A percentile compares a stretch with the other conserved stretches of the same genome.
Conservation (phyloP, 2,329 filamentous ascomycete species). For the Venturia oleaginea region DNA sequence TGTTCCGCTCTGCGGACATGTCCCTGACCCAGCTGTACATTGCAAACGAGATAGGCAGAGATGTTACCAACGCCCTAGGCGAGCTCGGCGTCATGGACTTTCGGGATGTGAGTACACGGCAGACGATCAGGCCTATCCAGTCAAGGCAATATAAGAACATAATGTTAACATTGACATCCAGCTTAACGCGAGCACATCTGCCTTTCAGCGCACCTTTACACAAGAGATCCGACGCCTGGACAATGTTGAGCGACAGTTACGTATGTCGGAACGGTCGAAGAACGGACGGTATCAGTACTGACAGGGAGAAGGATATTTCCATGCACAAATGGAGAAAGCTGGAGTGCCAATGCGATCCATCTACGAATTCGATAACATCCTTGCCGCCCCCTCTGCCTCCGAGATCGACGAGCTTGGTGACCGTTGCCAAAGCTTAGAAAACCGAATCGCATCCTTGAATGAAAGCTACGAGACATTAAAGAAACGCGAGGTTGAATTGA, state of each 20-base stretch:
- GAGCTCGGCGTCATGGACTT: conserved; percentile 97
- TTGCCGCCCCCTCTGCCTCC: conserved; percentile 79
- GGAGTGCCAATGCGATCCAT: conserved; percentile 78
- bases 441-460: conserved; percentile 82
- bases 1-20: conserved; percentile 99
- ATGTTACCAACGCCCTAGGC: conserved; percentile 91
- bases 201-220: conserved; percentile 95
- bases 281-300: conserved; percentile 15
- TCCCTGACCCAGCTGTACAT: conserved; percentile 99
- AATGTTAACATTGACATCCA: conserved; percentile 30
- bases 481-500: conserved; percentile 92
- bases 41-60: conserved; percentile 94
- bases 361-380: conserved; percentile 78
- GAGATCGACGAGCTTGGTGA: conserved; percentile 96
- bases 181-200: conserved; percentile 87
- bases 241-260: conserved; percentile 95
- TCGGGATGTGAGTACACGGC: conserved; percentile 64
- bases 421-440: conserved; percentile 84
- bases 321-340: conserved; percentile 89
- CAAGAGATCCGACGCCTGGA: conserved; percentile 95
- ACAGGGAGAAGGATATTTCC: conserved; percentile 67
- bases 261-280: conserved; percentile 47
- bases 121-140: background rate
- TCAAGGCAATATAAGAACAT: background rate
- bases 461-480: conserved; percentile 98